Conservation (phyloP, 2,329 filamentous ascomycete species). For the Dryadomyces quercivorus region DNA sequence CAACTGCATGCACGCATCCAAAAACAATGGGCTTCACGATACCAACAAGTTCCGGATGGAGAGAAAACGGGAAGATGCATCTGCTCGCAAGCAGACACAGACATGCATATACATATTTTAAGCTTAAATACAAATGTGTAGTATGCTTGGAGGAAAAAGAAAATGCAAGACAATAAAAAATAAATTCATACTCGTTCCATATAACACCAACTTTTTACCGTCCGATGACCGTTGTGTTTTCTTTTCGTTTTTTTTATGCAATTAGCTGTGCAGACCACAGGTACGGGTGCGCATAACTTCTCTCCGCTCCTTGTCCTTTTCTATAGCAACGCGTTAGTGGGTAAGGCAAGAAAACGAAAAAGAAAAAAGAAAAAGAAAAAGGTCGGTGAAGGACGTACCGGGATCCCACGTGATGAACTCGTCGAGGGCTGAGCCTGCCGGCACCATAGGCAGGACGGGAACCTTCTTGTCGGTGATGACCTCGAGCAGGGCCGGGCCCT, state of each 20-base stretch:
- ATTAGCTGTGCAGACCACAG: constrained; percentile 31
- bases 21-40: no score
- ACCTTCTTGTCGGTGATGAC: constrained; percentile 86
- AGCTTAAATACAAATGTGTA: no score
- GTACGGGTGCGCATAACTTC: constrained; percentile 55
- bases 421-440: constrained; percentile 72
- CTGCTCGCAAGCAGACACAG: no score
- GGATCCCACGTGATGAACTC: constrained; percentile 87
- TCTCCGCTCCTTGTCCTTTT: constrained; percentile 55
- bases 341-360: neutral
- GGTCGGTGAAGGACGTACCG: constrained; percentile 35
- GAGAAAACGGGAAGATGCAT: no score
- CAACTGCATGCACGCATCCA: no score
- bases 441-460: constrained; percentile 96
- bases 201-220: neutral
- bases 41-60: no score
- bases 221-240: neutral
- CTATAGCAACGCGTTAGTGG: constrained; percentile 24
- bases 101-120: no score
- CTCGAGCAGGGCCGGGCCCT: constrained; percentile 88
- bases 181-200: neutral
- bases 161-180: neutral
- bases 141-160: no score
- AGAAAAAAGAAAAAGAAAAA: constrained; percentile 7
- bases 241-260: neutral